These are phyloP conservation scores for Leccinum imitatum DNA, from an alignment of 768 basidiomycete genomes.

Conservation along the genomic window DNA sequence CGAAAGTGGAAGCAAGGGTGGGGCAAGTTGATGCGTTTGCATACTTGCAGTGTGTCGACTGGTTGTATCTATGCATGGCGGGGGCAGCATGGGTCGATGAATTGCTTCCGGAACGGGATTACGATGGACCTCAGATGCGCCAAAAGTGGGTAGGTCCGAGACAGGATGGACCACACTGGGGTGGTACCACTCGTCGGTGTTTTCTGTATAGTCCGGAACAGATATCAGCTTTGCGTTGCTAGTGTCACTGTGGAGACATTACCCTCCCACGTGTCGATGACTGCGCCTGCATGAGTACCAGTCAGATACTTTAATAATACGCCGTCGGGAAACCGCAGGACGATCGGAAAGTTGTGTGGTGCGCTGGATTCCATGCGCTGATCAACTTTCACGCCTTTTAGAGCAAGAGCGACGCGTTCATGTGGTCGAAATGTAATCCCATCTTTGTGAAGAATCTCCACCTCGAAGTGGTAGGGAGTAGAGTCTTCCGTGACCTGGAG, in stretches of 20 bases:
- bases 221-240: neutral
- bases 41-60: neutral
- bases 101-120: neutral
- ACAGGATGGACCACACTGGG: constrained; percentile 14
- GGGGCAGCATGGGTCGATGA: neutral
- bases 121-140: constrained; percentile 4
- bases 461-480: constrained; percentile 35
- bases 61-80: neutral
- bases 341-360: constrained; percentile 38
- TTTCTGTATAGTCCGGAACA: constrained; percentile 7
- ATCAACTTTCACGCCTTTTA: constrained; percentile 43
- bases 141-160: constrained; percentile 10
- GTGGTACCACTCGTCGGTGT: constrained; percentile 29
- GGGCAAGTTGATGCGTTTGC: neutral
- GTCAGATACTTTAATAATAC: constrained; percentile 40
- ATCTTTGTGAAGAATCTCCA: constrained; percentile 35
- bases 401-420: constrained; percentile 46
- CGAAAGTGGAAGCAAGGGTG: neutral
- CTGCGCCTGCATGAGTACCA: constrained; percentile 25
- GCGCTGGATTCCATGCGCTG: constrained; percentile 27
- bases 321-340: constrained; percentile 44
- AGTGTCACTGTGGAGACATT: constrained; percentile 1
- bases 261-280: constrained; percentile 46
- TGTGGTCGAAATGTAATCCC: constrained; percentile 40
- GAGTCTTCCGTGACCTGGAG: constrained; percentile 22